Base-by-base conservation (phyloP, 305 asterid genomes). In the Fraxinus albicans region DNA sequence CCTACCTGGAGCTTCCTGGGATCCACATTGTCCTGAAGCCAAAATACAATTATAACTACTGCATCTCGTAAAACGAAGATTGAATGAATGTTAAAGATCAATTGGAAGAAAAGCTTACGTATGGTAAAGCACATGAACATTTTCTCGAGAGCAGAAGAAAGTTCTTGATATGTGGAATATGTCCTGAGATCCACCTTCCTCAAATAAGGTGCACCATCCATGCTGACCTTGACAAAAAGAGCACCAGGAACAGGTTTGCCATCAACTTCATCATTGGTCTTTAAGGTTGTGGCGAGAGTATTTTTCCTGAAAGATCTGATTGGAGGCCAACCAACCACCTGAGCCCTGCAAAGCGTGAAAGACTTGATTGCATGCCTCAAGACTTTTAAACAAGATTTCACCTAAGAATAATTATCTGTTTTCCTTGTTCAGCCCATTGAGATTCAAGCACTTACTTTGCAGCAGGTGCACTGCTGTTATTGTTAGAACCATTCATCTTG, bases 241-340 rank as follows among this genome's bases (percentile, higher is more conserved):
- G 92, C 88, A 79, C 91, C 94, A 5, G 88, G 83, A 73, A 91
- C 89, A 29, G 90, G 93, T 86, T 93, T 93, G 40, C 94, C 93
- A 76, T 91, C 94, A 85, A 85, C 94, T 79, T 91, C 96, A n/a
- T 89, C 91, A 60, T 91, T 93, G 87, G 80, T 90, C 85, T 91
- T 93, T 6, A 96, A 83, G 53, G 91, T 86, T 40, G 96, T 78
- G 2, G 93, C 95, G 50, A 94, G 88, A 7, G 93, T 84, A 77
- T 94, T 94, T 83, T 93, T 93, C 85, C 98, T 82, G 78, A 91
- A 94, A 12, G 95, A 91, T 83, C 97, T 91, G 72, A 94, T 85
- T 58, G 98, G 98, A 69, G 98, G 98, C 98, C 98, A 94, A 76
- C 98, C 98, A 75, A 94, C 94, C 73, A 94, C 96, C 87, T 91